Base-by-base conservation (phyloP, 2,329 filamentous ascomycete species). In the Alternaria rosae region DNA sequence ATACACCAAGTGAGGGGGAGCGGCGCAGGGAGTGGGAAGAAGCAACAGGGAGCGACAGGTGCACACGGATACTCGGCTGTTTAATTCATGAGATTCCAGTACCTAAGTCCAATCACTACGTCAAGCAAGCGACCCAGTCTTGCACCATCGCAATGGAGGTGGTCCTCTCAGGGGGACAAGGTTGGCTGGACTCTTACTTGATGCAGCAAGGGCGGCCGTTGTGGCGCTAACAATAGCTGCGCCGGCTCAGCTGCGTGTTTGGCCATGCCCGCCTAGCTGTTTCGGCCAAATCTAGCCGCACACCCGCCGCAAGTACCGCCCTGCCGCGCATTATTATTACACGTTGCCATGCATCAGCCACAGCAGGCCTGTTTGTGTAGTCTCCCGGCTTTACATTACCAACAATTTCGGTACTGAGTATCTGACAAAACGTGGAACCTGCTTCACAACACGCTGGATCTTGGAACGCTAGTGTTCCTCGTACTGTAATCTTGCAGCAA, bases 21-120 rank as follows among this genome's bases (percentile, higher is more conserved):
- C 41, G 53, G 47, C 15, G 52, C 54, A 57, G 50, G 44, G 26
- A 50, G 43, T 28, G 45, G 42, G 43, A 41, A 38, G 35, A 60
- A 62, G 62, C 55, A 57, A 58, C 58, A 62, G 59, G 59, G 54
- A 64, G 51, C 51, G 69, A 67, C 51, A 72, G 57, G 65, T 63
- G 65, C 64, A 70, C 61, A 62, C 70, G 70, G 69, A 21, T 66
- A 68, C 54, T 64, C 70, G 69, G 69, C 69, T 41, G 20, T 59
- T 38, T 57, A 54, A 56, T 50, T 58, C 48, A 50, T 57, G 38
- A 50, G 61, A 64, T 63, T 62, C 30, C 62, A 65, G 57, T 65
- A 64, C 61, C 43, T 48, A 38, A 57, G 26, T 57, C 54, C 57
- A 67, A 56, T 54, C 66, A 61, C 57, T 55, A 54, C 54, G 61